phyloP scores from a whole-genome alignment of 495 filamentous ascomycete species.

The Penicillium fimorum region DNA sequence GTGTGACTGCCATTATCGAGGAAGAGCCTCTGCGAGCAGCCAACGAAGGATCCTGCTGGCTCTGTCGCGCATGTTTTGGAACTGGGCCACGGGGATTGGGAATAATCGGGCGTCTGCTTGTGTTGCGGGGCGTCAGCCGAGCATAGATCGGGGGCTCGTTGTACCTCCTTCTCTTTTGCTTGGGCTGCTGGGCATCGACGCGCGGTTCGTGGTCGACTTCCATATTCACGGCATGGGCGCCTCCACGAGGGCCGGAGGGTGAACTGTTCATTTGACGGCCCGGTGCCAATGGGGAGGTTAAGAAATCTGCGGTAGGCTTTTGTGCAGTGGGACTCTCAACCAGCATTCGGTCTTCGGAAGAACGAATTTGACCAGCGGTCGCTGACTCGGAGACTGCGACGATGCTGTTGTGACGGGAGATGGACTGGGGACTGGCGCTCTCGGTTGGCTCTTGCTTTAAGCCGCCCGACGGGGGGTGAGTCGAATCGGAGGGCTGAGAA shows the following conservation, averaged over 20 bases:
- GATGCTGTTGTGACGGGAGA: constrained; percentile 34
- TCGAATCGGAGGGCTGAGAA: constrained; percentile 31
- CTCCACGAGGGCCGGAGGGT: constrained; percentile 20
- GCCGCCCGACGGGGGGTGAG: constrained; percentile 22
- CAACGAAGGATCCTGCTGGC: constrained; percentile 26
- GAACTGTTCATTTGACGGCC: constrained; percentile 34
- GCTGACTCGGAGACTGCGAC: constrained; percentile 18
- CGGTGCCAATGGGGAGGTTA: constrained; percentile 20
- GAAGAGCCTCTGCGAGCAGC: constrained; percentile 27
- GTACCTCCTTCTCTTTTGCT: constrained; percentile 40
- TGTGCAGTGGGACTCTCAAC: constrained; percentile 30
- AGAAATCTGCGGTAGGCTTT: constrained; percentile 14
- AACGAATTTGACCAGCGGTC: constrained; percentile 13
- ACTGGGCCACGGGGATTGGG: constrained; percentile 35
- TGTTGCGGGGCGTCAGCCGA: constrained; percentile 37
- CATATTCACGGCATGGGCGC: constrained; percentile 26
- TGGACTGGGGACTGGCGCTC: constrained; percentile 47
- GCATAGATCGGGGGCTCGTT: constrained; percentile 50
- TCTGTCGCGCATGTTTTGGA: constrained; percentile 34
- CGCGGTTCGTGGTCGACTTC: constrained; percentile 25
- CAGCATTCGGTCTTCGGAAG: constrained; percentile 30
- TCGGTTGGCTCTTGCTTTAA: constrained; percentile 41
- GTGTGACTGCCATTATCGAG: constrained; percentile 20
- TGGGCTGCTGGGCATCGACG: constrained; percentile 31
- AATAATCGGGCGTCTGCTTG: constrained; percentile 40